Base-by-base conservation (phyloP, 306 rosid genomes). In the Arachis hypogaea region DNA sequence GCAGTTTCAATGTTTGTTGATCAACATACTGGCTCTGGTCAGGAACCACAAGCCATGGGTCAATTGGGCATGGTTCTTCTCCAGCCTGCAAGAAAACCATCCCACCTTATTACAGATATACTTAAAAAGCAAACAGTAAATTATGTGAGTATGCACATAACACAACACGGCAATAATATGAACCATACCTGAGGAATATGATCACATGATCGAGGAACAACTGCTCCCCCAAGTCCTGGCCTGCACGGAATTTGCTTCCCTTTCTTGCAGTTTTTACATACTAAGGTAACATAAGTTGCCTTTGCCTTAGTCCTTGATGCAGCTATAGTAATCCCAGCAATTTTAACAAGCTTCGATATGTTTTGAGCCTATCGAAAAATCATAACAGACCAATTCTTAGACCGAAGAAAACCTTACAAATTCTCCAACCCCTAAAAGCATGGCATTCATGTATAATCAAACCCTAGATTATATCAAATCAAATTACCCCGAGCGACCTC, bases 211-310 rank as follows among this genome's bases (percentile, higher is more conserved):
- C 99, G 97, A 47, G 99, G 99, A 65, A 94, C 95, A 73, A 94
- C 81, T 6, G 99, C 99, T 28, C 99, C 99, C 9, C 99, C 99
- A 68, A 94, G 99, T 46, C 99, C 99, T 0, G 99, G 97, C 33
- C 96, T 80, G 66, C 99, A 94, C 0, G 99, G 92, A 78, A 94
- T 93, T 74, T 88, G 89, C 78, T 74, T 86, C 50, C 85, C 88
- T 7, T 89, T 91, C 80, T 79, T 87, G 78, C 99, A 94, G 69
- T 94, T 94, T 86, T 88, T 94, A 76, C 99, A 94, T 69, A 94
- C 66, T 28, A 91, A 82, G 54, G 90, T 92, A 71, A 94, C 96
- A 81, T 94, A 94, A 22, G 99, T 94, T 4, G 99, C 99, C 82
- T 94, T 94, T 3, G 99, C 99, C 81, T 94, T 94, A 16, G 93